Evolutionary conservation across 2,329 filamentous ascomycete species (phyloP), one percentile per base, ranked within the genome.

Genomic region (Trichophyton simii): DNA sequence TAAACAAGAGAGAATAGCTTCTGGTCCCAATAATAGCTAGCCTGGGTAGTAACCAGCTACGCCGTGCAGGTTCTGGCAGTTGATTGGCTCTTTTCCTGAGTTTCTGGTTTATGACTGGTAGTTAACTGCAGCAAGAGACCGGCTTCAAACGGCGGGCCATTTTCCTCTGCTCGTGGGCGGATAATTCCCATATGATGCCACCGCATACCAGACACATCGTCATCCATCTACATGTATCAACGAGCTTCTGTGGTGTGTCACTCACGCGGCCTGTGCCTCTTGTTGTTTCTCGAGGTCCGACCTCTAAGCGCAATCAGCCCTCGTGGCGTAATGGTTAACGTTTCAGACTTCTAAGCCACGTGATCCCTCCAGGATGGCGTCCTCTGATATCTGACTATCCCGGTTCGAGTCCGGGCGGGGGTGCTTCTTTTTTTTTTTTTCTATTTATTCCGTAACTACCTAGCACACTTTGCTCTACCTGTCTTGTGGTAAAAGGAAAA

Each of bases 291-390:
- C 22, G 20, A 5, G 22, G 25, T 3, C 13, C 18, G 3, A 25
- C 31, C 22, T 18, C 2, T 18, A 54, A 54, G 50, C 25, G 28
- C 34, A 28, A 54, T 31, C 25, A 31, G 50, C 50, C 50, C 50
- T 54, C 50, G 50, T 54, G 50, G 50, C 50, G 50, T 54, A 54
- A 54, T 54, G 50, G 50, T 54, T 54, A 54, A 54, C 50, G 50
- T 34, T 54, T 54, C 50, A 54, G 50, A 54, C 50, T 54, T 54
- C 50, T 54, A 54, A 34, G 50, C 50, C 50, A 54, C 50, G 50
- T 54, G 50, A 54, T 54, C 28, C 13, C 3, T 3, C 34, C 3
- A 13, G 7, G 22, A 54, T 54, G 22, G 31, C 50, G 50, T 31
- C 3, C 50, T 54, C 50, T 54, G 50, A 54, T 54, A 54, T 54